These are phyloP conservation scores for Linderniella brevidens DNA, from an alignment of 257 asterid genomes.

Conservation along the genomic window DNA sequence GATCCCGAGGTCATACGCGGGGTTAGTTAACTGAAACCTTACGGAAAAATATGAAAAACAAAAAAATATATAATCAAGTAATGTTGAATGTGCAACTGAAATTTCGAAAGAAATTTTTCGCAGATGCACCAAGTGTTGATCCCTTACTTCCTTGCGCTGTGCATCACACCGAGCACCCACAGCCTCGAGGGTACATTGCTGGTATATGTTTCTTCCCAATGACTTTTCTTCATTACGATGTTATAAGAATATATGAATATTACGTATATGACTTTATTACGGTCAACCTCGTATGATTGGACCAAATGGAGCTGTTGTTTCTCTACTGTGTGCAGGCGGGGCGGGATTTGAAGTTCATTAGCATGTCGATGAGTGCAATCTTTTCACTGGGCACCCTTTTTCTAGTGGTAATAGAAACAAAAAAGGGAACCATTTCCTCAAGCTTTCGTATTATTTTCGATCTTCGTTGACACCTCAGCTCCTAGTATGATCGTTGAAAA, in stretches of 20 bases:
- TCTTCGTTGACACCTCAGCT: neutral
- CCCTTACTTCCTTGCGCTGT: slow-evolving; percentile 53
- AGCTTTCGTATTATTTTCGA: neutral
- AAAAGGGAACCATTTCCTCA: neutral
- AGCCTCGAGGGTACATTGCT: slow-evolving; percentile 78
- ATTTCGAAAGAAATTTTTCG: slow-evolving; percentile 8
- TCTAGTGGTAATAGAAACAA: slow-evolving; percentile 23
- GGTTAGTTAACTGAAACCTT: slow-evolving; percentile 19
- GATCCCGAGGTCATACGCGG: slow-evolving; percentile 44
- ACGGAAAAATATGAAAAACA: neutral
- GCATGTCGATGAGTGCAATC: slow-evolving; percentile 41
- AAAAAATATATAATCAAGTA: neutral
- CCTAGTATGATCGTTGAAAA: neutral
- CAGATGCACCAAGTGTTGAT: slow-evolving; percentile 77
- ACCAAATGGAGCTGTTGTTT: slow-evolving; percentile 2
- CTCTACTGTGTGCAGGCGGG: slow-evolving; percentile 44
- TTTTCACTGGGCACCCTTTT: slow-evolving; percentile 45
- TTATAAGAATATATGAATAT: neutral
- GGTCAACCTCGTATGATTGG: neutral
- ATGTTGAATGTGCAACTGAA: neutral
- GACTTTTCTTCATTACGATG: neutral
- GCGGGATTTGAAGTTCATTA: slow-evolving; percentile 59
- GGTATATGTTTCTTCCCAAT: slow-evolving; percentile 16
- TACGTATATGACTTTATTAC: neutral
- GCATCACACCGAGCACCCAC: slow-evolving; percentile 47